phyloP scores from a whole-genome alignment of 2,329 filamentous ascomycete genomes.

The Penicillium sp. region DNA sequence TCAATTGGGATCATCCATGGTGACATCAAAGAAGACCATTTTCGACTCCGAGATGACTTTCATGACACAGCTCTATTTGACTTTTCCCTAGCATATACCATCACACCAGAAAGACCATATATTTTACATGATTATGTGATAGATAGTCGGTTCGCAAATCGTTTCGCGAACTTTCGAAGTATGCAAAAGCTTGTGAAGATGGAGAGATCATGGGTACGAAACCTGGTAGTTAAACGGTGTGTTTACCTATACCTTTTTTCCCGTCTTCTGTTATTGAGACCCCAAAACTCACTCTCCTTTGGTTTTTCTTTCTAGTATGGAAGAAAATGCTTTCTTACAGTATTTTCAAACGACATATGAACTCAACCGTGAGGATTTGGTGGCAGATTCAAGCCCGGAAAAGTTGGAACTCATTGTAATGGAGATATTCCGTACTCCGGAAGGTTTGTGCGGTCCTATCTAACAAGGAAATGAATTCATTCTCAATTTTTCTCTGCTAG shows the following conservation, averaged over 20 bases:
- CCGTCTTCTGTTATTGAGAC: no score
- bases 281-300: no score
- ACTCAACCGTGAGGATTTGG: no score
- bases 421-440: constrained; percentile 10
- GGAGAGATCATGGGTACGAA: constrained; percentile 2
- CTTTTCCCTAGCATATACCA: constrained; percentile 15
- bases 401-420: neutral
- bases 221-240: neutral
- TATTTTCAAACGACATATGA: no score
- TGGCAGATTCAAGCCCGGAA: no score
- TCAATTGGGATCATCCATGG: constrained; percentile 14
- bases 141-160: neutral
- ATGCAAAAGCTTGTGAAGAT: constrained; percentile 1
- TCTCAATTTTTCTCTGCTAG: constrained; percentile 5
- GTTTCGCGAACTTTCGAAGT: constrained; percentile 3
- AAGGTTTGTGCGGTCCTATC: constrained; percentile 5
- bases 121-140: neutral
- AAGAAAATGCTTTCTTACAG: no score
- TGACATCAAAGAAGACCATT: constrained; percentile 17
- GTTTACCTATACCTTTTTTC: no score
- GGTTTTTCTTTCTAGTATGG: no score
- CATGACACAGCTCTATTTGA: constrained; percentile 17
- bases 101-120: constrained; percentile 8
- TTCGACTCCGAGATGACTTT: constrained; percentile 16
- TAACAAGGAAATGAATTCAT: neutral